Conservation (phyloP, 768 basidiomycete species). For the Russula olivacea region DNA sequence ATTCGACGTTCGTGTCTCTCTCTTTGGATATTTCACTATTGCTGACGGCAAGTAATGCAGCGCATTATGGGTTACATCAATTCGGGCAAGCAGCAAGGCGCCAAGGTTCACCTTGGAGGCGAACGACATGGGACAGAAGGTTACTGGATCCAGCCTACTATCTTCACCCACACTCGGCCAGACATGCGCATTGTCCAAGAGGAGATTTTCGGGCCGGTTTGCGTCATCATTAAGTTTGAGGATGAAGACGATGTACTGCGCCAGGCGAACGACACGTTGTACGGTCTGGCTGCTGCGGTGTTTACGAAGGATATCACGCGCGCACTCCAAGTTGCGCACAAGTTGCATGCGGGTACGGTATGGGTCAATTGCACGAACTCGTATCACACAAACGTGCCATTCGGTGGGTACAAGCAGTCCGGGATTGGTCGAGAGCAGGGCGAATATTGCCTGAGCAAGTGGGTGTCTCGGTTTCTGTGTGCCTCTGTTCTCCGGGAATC, state of each 20-base stretch:
- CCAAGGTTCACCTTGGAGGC: conserved; percentile 53
- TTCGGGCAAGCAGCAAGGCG: conserved; percentile 53
- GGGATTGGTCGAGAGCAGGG: conserved; percentile 62
- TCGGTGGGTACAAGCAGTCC: conserved; percentile 65
- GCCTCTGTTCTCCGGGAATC: neutral
- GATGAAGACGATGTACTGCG: conserved; percentile 55
- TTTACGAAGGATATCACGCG: conserved; percentile 77
- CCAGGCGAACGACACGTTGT: conserved; percentile 80
- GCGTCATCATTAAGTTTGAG: conserved; percentile 62
- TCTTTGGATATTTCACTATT: neutral
- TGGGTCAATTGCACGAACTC: conserved; percentile 50
- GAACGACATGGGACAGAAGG: conserved; percentile 49
- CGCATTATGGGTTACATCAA: conserved; percentile 59
- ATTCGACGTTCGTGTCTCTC: conserved; percentile 49
- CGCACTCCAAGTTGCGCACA: conserved; percentile 66
- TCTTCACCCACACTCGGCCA: conserved; percentile 50
- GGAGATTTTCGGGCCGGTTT: conserved; percentile 68
- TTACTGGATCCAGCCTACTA: conserved; percentile 57
- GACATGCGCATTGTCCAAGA: conserved; percentile 54
- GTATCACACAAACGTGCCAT: conserved; percentile 47
- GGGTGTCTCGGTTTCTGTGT: neutral
- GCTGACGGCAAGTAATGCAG: conserved; percentile 28
- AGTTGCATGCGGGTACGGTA: conserved; percentile 73
- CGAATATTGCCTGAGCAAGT: conserved; percentile 43
- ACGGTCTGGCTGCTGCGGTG: conserved; percentile 84